Conservation (phyloP, 1,284 basidiomycete genomes). For the Nidula niveotomentosa region DNA sequence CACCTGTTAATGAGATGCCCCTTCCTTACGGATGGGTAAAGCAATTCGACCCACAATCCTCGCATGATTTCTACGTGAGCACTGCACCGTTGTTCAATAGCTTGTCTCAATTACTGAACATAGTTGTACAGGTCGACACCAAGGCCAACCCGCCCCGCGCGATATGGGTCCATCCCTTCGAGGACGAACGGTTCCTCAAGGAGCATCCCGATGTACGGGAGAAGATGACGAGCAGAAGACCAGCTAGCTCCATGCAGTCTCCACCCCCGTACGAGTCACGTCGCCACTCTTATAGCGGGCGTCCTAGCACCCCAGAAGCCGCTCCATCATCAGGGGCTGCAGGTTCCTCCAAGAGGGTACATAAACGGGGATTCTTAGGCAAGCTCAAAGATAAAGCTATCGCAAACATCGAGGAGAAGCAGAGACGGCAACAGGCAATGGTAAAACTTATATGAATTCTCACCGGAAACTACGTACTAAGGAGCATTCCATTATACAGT, state of each 20-base stretch:
- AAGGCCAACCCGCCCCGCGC: constrained; percentile 60
- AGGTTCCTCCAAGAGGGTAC: constrained; percentile 9
- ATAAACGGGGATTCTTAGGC: constrained; percentile 53
- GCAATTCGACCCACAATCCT: constrained; percentile 44
- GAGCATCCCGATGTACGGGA: constrained; percentile 53
- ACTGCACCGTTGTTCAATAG: neutral
- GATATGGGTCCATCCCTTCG: constrained; percentile 71
- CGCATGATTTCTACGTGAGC: constrained; percentile 44
- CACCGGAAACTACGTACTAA: neutral
- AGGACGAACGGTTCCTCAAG: constrained; percentile 60
- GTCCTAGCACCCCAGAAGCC: constrained; percentile 7
- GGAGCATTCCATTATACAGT: neutral
- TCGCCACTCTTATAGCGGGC: constrained; percentile 25
- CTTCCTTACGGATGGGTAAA: constrained; percentile 66
- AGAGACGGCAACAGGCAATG: constrained; percentile 27
- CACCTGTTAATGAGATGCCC: constrained; percentile 12
- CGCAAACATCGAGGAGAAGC: constrained; percentile 24
- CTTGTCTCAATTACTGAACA: neutral
- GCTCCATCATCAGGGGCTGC: constrained; percentile 9
- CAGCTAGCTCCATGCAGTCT: constrained; percentile 17
- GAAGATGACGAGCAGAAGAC: constrained; percentile 23
- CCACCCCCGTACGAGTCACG: constrained; percentile 17
- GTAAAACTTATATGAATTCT: neutral
- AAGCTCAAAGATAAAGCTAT: constrained; percentile 63
- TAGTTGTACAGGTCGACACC: constrained; percentile 57